These are phyloP conservation scores for Phoma sp. DNA, from an alignment of 2,329 filamentous ascomycete genomes.

Conservation along the genomic window DNA sequence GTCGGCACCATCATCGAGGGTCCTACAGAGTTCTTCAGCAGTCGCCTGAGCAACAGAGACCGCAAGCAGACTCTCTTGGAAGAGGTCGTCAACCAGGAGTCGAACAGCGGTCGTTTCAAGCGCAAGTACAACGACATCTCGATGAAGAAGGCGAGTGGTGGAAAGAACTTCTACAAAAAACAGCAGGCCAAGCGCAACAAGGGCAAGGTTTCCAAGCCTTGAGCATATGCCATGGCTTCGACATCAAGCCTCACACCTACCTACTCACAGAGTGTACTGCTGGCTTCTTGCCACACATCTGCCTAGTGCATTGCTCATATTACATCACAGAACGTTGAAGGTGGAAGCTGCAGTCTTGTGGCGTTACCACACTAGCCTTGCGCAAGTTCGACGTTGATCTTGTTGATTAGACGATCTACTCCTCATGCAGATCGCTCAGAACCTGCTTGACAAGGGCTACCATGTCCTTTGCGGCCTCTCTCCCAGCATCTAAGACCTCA, in stretches of 20 bases:
- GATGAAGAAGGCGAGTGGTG: constrained; percentile 80
- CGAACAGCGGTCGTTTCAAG: constrained; percentile 75
- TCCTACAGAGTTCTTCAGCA: constrained; percentile 84
- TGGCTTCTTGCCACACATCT: neutral
- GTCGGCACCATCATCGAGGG: constrained; percentile 89
- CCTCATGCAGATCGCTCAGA: constrained; percentile 48
- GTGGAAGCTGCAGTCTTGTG: neutral
- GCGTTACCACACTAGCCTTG: neutral
- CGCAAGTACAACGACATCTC: constrained; percentile 88
- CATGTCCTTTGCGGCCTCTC: constrained; percentile 67
- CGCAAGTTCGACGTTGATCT: neutral
- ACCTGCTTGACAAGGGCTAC: constrained; percentile 59
- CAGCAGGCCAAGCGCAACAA: constrained; percentile 66
- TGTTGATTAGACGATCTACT: constrained; percentile 17
- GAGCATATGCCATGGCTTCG: constrained; percentile 18
- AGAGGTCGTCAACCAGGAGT: constrained; percentile 75
- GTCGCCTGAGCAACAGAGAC: constrained; percentile 83
- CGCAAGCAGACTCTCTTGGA: constrained; percentile 86
- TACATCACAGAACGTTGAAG: neutral
- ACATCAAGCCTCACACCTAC: neutral
- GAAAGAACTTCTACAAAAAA: constrained; percentile 87
- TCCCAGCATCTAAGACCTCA: constrained; percentile 68
- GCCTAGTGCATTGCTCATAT: neutral
- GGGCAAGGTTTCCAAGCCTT: constrained; percentile 44
- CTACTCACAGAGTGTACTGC: neutral